Percentiles rank a stretch among this genome's conserved stretches.
Evolutionary conservation across 176 grass and related monocot species (phyloP).

Genomic region (Aegilops longissima): DNA sequence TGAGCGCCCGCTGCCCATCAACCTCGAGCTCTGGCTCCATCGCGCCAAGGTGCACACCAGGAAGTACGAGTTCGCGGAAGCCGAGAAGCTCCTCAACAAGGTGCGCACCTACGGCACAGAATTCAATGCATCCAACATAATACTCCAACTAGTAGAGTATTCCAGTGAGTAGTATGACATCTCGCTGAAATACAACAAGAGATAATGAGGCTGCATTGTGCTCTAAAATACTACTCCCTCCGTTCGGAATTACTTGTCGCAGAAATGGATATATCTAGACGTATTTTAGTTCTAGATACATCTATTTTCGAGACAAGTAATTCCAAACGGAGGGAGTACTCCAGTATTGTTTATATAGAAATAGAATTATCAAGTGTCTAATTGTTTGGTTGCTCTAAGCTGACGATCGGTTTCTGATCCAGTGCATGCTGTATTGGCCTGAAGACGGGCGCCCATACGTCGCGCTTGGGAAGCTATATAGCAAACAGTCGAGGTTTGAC

Average conservation of each 20-base stretch:
- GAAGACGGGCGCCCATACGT: constrained; percentile 95
- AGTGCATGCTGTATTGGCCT: constrained; percentile 91
- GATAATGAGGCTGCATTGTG: not conserved
- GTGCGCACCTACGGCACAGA: constrained; percentile 30
- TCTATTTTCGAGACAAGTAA: too few species aligned
- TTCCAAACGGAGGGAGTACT: too few species aligned
- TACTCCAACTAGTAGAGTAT: too few species aligned
- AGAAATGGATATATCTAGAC: too few species aligned
- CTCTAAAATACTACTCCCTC: not conserved
- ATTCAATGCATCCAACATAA: too few species aligned
- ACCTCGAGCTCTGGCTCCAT: constrained; percentile 88
- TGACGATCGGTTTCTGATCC: constrained; percentile 23
- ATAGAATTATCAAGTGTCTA: not conserved
- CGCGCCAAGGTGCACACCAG: constrained; percentile 76
- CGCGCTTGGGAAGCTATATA: constrained; percentile 82
- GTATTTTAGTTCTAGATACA: too few species aligned
- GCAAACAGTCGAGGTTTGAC: constrained; percentile 73
- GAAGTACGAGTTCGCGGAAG: constrained; percentile 77
- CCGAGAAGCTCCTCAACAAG: constrained; percentile 79
- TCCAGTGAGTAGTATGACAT: not conserved
- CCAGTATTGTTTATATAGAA: too few species aligned
- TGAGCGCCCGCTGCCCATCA: constrained; percentile 70
- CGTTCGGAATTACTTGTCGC: too few species aligned
- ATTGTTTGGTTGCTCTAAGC: not conserved
- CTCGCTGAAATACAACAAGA: not conserved